Conservation (phyloP, 495 filamentous ascomycete species). For the Lasiosphaeria ovina region DNA sequence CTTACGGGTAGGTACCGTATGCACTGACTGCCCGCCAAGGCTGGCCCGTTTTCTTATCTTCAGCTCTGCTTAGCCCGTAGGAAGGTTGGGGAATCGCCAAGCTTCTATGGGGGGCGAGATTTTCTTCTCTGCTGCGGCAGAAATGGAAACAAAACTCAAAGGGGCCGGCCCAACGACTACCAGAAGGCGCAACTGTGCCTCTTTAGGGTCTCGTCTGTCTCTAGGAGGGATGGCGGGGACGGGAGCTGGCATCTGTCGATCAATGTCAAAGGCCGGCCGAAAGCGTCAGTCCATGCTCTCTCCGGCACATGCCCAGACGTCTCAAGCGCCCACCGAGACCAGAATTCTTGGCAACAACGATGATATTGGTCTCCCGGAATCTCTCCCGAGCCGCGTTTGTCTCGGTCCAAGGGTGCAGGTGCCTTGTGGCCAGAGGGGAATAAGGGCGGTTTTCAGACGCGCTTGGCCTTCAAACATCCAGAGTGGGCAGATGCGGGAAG, state of each 20-base stretch:
- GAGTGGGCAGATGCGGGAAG: background rate
- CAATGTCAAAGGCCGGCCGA: background rate
- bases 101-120: background rate
- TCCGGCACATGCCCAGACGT: background rate
- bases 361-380: slow-evolving; percentile 6
- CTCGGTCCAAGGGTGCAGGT: background rate
- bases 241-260: slow-evolving; percentile 2
- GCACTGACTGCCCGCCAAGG: no score
- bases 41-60: no score
- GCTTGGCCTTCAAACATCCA: background rate
- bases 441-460: background rate
- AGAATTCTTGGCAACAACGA: slow-evolving; percentile 1
- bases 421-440: background rate
- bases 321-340: slow-evolving; percentile 5
- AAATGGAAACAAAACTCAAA: background rate
- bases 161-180: background rate
- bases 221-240: background rate
- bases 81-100: background rate
- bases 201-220: background rate
- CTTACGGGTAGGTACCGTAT: no score
- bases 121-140: background rate
- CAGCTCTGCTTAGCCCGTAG: background rate
- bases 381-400: slow-evolving; percentile 6
- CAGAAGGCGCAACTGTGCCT: background rate
- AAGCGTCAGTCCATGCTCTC: background rate